Evolutionary conservation across 192 early-diverging fungal genomes (phyloP).

Genomic region (Martensiomyces pterosporus): DNA sequence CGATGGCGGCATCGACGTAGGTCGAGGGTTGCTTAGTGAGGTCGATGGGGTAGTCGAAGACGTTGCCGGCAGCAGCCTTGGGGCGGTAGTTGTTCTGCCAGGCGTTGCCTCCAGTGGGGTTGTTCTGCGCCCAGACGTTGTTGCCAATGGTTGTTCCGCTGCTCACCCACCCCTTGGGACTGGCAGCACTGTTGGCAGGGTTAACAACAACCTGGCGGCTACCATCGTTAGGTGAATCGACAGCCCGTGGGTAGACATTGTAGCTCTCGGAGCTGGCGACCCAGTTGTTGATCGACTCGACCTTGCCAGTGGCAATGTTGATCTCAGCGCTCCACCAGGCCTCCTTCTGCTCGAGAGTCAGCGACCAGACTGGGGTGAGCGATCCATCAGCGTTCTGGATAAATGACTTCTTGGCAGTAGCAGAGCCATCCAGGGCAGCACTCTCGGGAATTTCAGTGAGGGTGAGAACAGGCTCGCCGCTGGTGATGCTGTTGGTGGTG

Average conservation of each 20-base stretch:
- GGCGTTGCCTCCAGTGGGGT: too few relatives aligned
- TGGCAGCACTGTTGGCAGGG: constrained; percentile 53
- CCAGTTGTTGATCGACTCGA: too few relatives aligned
- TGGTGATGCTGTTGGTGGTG: constrained; percentile 50
- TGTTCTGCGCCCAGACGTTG: too few relatives aligned
- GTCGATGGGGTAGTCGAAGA: constrained; percentile 72
- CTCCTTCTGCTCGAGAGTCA: constrained; percentile 49
- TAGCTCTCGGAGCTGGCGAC: too few relatives aligned
- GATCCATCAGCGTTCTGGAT: too few relatives aligned
- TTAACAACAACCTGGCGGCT: constrained; percentile 53
- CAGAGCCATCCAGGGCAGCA: neutral
- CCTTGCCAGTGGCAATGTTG: too few relatives aligned
- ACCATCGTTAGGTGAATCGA: constrained; percentile 73
- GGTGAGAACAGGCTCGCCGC: too few relatives aligned
- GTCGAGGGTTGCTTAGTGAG: constrained; percentile 58
- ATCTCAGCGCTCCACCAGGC: constrained; percentile 45
- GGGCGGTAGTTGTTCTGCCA: too few relatives aligned
- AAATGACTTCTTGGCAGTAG: constrained; percentile 1
- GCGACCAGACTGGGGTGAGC: too few relatives aligned
- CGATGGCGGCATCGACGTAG: constrained; percentile 80
- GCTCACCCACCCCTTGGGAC: too few relatives aligned
- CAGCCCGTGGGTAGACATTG: too few relatives aligned
- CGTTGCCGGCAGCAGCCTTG: too few relatives aligned
- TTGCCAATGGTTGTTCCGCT: constrained; percentile 66
- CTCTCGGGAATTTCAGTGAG: neutral